Evolutionary conservation across 441 rosid species (phyloP), one percentile per base, ranked within the genome.

Genomic region (Syzygium syzygioides): DNA sequence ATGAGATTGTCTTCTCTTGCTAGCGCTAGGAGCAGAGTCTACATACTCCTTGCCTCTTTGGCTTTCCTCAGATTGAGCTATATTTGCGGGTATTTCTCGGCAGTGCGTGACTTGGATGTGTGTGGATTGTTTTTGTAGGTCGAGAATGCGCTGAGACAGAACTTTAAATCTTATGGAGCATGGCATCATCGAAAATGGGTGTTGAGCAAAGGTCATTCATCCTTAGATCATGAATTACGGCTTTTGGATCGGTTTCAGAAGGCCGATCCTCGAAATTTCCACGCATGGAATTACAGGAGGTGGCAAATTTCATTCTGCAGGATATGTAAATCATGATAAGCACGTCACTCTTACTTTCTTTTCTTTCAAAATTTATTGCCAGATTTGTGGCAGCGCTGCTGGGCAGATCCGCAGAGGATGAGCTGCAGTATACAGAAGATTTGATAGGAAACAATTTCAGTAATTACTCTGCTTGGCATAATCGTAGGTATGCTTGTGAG

Each of bases 151-250:
- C 86, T 97, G 89, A 93, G 90, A 93, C 96, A 94, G 89, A 98
- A 97, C 89, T 93, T 92, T 85, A 98, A 95, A 93, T 95, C 99
- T 0, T 97, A 98, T 66, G 97, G 98, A 76, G 98, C 98, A 0
- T 98, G 99, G 98, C 94, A 96, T 95, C 99, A 97, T 91, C 96
- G 99, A 14, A 98, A 94, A 93, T 98, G 99, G 98, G 95, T 96
- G 89, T 86, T 97, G 85, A 91, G 95, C 91, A 95, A 95, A 91
- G 97, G 96, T 14, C 95, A 94, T 92, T 95, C 98, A 15, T 95
- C 98, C 3, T 53, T 92, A 48, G 94, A 91, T 83, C 91, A 93
- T 37, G 99, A 98, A 76, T 80, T 96, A 85, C 87, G 41, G 87
- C 97, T 97, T 89, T 85, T 98, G 91, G 95, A 95, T 86, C 91